These are phyloP conservation scores for Diphasiastrum complanatum DNA, from an alignment of 83 land plant genomes.

Conservation along the genomic window DNA sequence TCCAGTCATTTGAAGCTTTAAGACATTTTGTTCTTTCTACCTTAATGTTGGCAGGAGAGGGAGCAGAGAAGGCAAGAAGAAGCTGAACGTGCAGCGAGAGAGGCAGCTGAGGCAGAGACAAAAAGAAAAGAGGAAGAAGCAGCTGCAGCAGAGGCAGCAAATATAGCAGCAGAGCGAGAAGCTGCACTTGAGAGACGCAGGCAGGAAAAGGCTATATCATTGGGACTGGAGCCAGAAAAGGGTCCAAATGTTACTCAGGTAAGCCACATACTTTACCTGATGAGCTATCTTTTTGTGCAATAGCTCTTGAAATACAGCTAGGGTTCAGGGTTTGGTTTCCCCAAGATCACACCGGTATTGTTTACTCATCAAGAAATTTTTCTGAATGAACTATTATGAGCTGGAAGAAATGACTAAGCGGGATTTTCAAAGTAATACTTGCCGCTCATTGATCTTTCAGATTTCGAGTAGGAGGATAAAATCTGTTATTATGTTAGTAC, in stretches of 20 bases:
- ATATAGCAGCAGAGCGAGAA: not conserved
- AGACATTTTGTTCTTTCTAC: no score
- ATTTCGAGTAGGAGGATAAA: no score
- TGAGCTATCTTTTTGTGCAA: not conserved
- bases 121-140: no score
- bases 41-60: no score
- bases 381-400: not conserved
- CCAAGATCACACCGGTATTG: not conserved
- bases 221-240: conserved; percentile 1
- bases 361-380: not conserved
- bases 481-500: no score
- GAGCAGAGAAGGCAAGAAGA: no score
- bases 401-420: no score
- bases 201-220: not conserved
- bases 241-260: conserved; percentile 8
- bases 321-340: not conserved
- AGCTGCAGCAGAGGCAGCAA: no score
- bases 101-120: no score
- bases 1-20: no score
- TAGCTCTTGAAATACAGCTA: not conserved
- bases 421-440: no score
- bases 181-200: not conserved
- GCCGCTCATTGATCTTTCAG: no score
- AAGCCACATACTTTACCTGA: not conserved
- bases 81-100: not conserved